phyloP scores from a whole-genome alignment of 257 asterid genomes.

The Handroanthus guayacan region DNA sequence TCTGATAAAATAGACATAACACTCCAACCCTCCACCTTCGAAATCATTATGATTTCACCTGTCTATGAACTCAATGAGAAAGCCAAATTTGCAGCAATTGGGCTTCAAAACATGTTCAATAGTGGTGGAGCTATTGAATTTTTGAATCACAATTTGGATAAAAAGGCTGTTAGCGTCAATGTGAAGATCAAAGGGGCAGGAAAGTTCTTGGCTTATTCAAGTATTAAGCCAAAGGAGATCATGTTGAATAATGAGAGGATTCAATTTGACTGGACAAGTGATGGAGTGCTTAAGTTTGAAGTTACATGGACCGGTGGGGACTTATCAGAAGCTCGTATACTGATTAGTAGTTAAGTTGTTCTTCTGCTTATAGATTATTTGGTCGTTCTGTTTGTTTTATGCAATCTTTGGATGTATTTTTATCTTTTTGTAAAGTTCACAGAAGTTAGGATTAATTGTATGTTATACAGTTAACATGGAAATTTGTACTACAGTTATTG shows the following conservation, averaged over 20 bases:
- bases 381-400: neutral
- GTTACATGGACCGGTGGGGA: slow-evolving; percentile 49
- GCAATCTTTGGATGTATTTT: neutral
- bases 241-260: slow-evolving; percentile 34
- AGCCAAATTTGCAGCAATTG: slow-evolving; percentile 43
- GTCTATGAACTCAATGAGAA: slow-evolving; percentile 16
- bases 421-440: neutral
- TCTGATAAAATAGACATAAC: slow-evolving; percentile 35
- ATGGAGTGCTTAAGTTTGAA: slow-evolving; percentile 47
- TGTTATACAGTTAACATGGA: neutral
- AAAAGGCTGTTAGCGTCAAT: neutral
- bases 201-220: slow-evolving; percentile 53
- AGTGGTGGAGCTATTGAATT: slow-evolving; percentile 46
- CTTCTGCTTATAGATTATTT: neutral
- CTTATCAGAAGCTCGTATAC: slow-evolving; percentile 31
- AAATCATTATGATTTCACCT: slow-evolving; percentile 40
- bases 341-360: slow-evolving; percentile 31
- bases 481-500: neutral
- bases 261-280: slow-evolving; percentile 45
- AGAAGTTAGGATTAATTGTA: slow-evolving; percentile 7
- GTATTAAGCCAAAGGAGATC: slow-evolving; percentile 39
- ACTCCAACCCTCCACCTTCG: slow-evolving; percentile 45
- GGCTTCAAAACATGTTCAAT: slow-evolving; percentile 52
- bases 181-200: slow-evolving; percentile 49
- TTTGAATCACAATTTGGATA: slow-evolving; percentile 28